Percentiles rank a stretch among this genome's conserved stretches.
Conservation (phyloP, 352 stramenopile species). For the Phytophthora meadii region DNA sequence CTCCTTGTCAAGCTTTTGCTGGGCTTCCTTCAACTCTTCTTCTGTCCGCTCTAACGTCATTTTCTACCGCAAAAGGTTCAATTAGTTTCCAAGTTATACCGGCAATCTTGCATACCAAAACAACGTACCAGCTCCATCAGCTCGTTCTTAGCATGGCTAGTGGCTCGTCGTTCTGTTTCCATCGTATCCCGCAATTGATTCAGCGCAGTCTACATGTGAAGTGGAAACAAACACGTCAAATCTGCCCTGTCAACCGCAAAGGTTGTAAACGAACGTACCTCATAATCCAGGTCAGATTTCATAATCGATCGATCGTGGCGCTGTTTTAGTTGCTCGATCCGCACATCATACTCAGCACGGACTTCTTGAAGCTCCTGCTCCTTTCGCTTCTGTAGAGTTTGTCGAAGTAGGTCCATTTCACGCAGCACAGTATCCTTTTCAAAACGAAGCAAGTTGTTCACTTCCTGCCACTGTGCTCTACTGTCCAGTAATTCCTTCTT, state of each 20-base stretch:
- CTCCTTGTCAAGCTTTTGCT: slow-evolving; percentile 73
- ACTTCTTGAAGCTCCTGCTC: slow-evolving; percentile 62
- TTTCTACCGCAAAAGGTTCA: slow-evolving; percentile 27
- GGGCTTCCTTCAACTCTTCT: slow-evolving; percentile 59
- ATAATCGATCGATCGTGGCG: slow-evolving; percentile 51
- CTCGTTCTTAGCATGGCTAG: slow-evolving; percentile 49
- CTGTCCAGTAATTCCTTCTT: slow-evolving; percentile 35
- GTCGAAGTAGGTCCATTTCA: slow-evolving; percentile 63
- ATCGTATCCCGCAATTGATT: slow-evolving; percentile 49
- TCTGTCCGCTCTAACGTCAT: slow-evolving; percentile 52
- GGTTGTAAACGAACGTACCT: slow-evolving; percentile 33
- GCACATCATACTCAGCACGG: slow-evolving; percentile 56
- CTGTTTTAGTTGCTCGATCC: slow-evolving; percentile 66
- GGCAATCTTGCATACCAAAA: neutral
- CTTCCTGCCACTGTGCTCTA: slow-evolving; percentile 52
- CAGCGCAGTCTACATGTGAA: slow-evolving; percentile 32
- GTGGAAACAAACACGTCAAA: neutral
- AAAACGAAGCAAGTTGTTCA: slow-evolving; percentile 63
- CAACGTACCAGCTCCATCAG: slow-evolving; percentile 43
- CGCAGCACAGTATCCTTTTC: slow-evolving; percentile 72
- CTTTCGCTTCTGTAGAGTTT: slow-evolving; percentile 59
- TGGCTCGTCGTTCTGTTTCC: slow-evolving; percentile 42
- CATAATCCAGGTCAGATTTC: slow-evolving; percentile 62
- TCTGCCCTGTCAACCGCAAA: neutral
- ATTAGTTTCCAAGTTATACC: neutral